Evolutionary conservation across 1,139 yeast species (phyloP).

Genomic region (Suhomyces terraborum): DNA sequence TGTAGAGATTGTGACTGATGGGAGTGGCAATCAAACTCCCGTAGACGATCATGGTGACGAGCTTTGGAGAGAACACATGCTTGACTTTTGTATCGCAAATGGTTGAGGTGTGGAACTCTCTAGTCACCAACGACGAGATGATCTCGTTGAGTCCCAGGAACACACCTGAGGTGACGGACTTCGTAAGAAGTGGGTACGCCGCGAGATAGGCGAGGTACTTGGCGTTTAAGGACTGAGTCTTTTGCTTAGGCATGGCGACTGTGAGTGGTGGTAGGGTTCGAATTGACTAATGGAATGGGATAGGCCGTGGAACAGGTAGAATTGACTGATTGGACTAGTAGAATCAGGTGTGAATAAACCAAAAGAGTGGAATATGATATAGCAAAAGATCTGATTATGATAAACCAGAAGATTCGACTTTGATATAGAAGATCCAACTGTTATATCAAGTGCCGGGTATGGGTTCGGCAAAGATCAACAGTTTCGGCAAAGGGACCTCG

Average conservation of each 20-base stretch:
- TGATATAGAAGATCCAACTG: no score
- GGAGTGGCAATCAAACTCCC: conserved; percentile 77
- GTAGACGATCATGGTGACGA: conserved; percentile 68
- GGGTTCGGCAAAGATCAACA: no score
- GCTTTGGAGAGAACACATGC: conserved; percentile 49
- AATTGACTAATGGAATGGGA: not conserved
- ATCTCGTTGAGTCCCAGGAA: conserved; percentile 61
- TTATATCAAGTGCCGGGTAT: no score
- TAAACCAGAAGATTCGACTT: no score
- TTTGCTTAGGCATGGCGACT: conserved; percentile 3
- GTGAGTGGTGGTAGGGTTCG: no score
- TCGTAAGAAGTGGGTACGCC: conserved; percentile 59
- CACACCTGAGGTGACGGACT: conserved; percentile 59
- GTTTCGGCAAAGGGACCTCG: no score
- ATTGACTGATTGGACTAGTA: no score
- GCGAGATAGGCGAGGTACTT: conserved; percentile 45
- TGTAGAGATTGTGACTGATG: conserved; percentile 63
- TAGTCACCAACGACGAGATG: conserved; percentile 55
- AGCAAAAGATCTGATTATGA: no score
- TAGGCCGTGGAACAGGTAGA: not conserved
- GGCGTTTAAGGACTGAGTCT: conserved; percentile 18
- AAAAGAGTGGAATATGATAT: no score
- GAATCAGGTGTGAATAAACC: no score
- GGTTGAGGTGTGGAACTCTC: conserved; percentile 36
- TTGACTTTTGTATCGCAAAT: conserved; percentile 24